Base-by-base conservation (phyloP, 768 basidiomycete species). In the Pholiota microspora region DNA sequence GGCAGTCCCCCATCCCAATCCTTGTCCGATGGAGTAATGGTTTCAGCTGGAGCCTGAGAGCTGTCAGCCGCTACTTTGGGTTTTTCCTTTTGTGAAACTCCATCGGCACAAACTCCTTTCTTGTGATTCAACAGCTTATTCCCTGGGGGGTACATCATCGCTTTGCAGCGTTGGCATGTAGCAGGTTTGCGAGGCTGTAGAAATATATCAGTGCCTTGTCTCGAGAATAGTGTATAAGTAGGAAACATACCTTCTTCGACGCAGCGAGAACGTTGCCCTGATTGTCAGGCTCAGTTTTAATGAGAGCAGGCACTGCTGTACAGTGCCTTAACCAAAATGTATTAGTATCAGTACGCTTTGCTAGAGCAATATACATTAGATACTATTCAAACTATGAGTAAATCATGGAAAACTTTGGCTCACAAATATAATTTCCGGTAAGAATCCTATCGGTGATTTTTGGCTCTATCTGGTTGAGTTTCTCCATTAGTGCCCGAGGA, bases 91-190 rank as follows among this genome's bases (percentile, higher is more conserved):
- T 27, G 4, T 3, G 23, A 2, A 7, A 32, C 55, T 2, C 56
- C 56, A 44, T 57, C 56, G 5, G 56, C 51, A 25, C 56, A 57
- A 24, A 34, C 31, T 8, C 56, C 35, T 27, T 48, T 53, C n/a
- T 44, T 57, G 27, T 53, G 56, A 21, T 40, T 58, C 51, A 25
- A 23, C 12, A n/a, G n/a, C n/a, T 7, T 24, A 32, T 23, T 47
- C 35, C 10, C 12, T 27, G 16, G 36, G 31, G 6, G 27, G 32
- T 58, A 58, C 57, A 54, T 58, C 15, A 50, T 25, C 1, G 53
- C 38, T 0, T 44, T 32, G 49, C 57, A 58, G 12, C 52, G 52
- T 12, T 45, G 27, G 47, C 57, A 58, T 0, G 45, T 27, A 0
- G 45, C 51, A 0, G 24, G 5, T 12, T 54, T 54, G n/a, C 38